Evolutionary conservation across 108 stramenopile genomes (phyloP), one percentile per base, ranked within the genome.

Genomic region (Stephanodiscus minutulus): DNA sequence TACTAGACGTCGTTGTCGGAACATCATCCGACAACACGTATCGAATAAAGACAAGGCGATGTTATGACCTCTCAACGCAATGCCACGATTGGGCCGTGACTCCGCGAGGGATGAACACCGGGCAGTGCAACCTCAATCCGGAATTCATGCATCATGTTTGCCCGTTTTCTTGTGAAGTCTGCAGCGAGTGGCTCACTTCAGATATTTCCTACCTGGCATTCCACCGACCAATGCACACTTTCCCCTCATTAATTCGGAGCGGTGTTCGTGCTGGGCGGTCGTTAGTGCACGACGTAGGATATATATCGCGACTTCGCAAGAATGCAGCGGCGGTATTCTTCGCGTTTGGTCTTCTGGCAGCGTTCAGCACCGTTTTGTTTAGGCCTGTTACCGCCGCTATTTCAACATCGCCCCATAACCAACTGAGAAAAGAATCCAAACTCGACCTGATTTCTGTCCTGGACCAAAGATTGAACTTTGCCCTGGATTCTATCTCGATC

Each of bases 101-200:
- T 7, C 7, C 27, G 10, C 27, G 43, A 46, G 39, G 48, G 13
- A 17, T 22, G 48, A 50, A 57, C 18, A 31, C 24, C 28, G 54
- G 10, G n/a, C 72, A 72, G 36, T 72, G 72, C 28, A 5, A 41
- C 1, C 10, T 39, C 21, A 55, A 57, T 57, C 62, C 72, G 12
- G 72, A 72, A 39, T 72, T 64, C n/a, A 72, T 72, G 72, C 72
- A 72, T 43, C 54, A 64, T 47, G 28, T 64, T 44, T 72, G 72
- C 27, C 63, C 62, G 2, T 36, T 33, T 11, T 18, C 62, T 29
- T 72, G 72, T 57, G 62, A 63, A 10, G 62, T 72, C 5, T 72
- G 72, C 41, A 55, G 41, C 37, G 72, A 72, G 12, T 11, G 43
- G 15, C 20, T 72, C n/a, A 43, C 41, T 4, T 72, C 72, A 5